A percentile compares a stretch with the other conserved stretches of the same genome.
phyloP scores from a whole-genome alignment of 306 rosid species.

The Medicago ruthenica region DNA sequence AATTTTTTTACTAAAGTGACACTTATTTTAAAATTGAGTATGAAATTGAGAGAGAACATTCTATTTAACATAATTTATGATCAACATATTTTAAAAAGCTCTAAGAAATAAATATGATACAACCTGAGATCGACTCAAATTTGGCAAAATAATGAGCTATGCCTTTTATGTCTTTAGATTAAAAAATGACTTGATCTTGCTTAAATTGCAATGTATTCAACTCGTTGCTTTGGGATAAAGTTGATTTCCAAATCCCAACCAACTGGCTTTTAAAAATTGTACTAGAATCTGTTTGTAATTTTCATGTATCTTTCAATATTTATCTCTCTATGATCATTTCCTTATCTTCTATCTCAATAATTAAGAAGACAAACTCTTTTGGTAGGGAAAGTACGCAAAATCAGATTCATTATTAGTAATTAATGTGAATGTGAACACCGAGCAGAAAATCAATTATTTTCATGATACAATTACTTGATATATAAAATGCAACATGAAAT shows the following conservation, averaged over 20 bases:
- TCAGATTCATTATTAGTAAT: background rate
- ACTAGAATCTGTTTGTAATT: background rate
- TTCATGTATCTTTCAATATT: background rate
- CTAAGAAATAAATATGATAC: background rate
- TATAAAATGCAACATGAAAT: conserved; percentile 6
- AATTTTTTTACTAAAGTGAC: no score
- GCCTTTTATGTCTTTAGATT: conserved; percentile 2
- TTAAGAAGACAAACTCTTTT: background rate
- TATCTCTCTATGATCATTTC: no score
- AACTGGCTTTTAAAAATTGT: background rate
- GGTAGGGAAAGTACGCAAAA: background rate
- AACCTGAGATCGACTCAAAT: background rate
- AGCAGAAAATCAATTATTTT: background rate
- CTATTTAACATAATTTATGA: background rate
- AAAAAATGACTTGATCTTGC: conserved; percentile 13
- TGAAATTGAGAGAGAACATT: no score
- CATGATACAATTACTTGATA: background rate
- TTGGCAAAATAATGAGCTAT: background rate
- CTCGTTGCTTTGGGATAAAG: background rate
- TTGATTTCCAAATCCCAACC: background rate
- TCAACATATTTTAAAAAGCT: background rate
- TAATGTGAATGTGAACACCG: background rate
- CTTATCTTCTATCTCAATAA: background rate
- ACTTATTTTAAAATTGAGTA: no score
- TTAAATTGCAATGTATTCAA: conserved; percentile 3